Evolutionary conservation across 1,284 basidiomycete species (phyloP), one percentile per base, ranked within the genome.

Genomic region (Termitomyces sp.): DNA sequence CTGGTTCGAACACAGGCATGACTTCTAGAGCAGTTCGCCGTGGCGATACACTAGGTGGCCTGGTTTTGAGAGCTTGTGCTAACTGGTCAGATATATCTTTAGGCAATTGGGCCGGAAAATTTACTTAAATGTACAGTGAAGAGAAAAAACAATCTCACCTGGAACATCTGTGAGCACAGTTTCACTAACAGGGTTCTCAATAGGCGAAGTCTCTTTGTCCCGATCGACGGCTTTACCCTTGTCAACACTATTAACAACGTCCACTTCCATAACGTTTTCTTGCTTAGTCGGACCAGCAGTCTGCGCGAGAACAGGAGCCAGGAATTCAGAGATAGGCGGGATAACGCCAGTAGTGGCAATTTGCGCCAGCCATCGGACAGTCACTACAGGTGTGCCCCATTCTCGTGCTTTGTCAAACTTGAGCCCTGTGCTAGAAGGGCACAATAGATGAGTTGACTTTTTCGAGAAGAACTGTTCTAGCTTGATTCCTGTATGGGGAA

Each of bases 361-460:
- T 1, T 69, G 68, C 5, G 72, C 73, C n/a, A 92, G 64, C 86
- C 87, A 91, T 9, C 68, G 67, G 68, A 85, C 72, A 44, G 76
- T 74, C 12, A 89, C 73, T 13, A 88, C 78, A 0, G 82, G 80
- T 6, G 84, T 79, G 4, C 72, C 73, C 89, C 90, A 91, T 61
- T 88, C 81, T 41, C 67, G 61, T 2, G 90, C 90, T 64, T 85
- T 89, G n/a, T 82, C 78, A 50, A 79, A 88, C 64, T 92, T 92
- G 13, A 75, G 70, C 10, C 90, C 90, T 0, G 65, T 71, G 0
- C 76, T 79, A 5, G 82, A 78, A 0, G 88, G 86, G 66, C 90
- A 92, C 4, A 92, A 69, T 1, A 92, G 74, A 61, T 91, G 86
- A 0, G 89, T 90, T 0, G 83, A 77, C 5, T 73, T 74, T 13